Base-by-base conservation (phyloP, 2,329 filamentous ascomycete species). In the Epichloe amarillans region DNA sequence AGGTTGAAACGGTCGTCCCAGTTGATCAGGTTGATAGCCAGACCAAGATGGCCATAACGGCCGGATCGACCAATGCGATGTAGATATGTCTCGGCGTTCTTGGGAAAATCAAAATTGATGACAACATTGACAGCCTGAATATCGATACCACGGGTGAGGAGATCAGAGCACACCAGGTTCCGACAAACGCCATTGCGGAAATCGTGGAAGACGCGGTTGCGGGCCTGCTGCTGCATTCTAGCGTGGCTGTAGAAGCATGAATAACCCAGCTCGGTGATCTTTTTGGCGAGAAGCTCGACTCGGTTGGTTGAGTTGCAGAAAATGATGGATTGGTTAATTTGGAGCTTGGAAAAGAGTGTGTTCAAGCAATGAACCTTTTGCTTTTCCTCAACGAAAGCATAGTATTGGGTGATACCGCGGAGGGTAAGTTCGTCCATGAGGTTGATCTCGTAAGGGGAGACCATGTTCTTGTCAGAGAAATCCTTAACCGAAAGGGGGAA, bases 311-410 rank as follows among this genome's bases (percentile, higher is more conserved):
- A 98, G 71, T 98, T 98, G 73, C 93, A 98, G 74, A 98, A 98
- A 66, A 98, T 98, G 73, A 98, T 98, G 55, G 94, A 98, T 74
- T 98, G 93, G 72, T 98, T 98, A 73, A 98, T 98, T 70, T 98
- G 91, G 15, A 98, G 82, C 71, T 96, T 95, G 60, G 90, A 96
- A 75, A 98, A 98, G 56, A 98, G 83, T 0, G 93, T 98, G 74
- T 98, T 98, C 57, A 98, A 73, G 68, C 93, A 98, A 72, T 98
- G 94, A 19, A 98, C 93, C 72, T 98, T 98, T 66, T 96, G 88
- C 73, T 96, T 96, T 72, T 98, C 93, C 69, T 98, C 93, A 49
- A 98, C 94, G 60, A 97, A 98, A 41, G 93, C 93, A 64, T 98
- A 98, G 73, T 97, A 98, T 66, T 98, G 93, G 0, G 93, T 98